Evolutionary conservation across 2,329 filamentous ascomycete species (phyloP).

Genomic region (Mycosphaerella sp.): DNA sequence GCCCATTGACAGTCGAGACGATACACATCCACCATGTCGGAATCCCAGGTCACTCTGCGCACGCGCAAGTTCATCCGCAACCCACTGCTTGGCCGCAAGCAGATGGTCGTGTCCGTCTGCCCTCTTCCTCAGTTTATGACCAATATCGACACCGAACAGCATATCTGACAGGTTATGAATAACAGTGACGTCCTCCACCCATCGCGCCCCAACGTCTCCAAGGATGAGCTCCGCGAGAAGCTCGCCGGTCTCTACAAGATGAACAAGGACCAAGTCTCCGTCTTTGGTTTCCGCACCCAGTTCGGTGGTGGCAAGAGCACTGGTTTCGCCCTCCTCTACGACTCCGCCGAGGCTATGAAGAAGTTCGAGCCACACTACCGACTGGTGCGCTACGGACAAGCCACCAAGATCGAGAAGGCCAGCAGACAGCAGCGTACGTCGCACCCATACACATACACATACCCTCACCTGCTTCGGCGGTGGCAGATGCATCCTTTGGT

Average conservation of each 20-base stretch:
- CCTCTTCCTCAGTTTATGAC: background rate
- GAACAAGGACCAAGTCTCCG: slow-evolving; percentile 92
- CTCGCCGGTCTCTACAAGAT: slow-evolving; percentile 96
- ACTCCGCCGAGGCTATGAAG: slow-evolving; percentile 97
- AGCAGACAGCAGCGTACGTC: slow-evolving; percentile 98
- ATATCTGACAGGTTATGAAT: slow-evolving; percentile 16
- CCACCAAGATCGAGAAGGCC: slow-evolving; percentile 92
- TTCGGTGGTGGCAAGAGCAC: slow-evolving; percentile 99
- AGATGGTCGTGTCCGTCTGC: slow-evolving; percentile 84
- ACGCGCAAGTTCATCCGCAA: slow-evolving; percentile 99
- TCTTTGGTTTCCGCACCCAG: slow-evolving; percentile 98
- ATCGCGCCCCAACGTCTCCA: slow-evolving; percentile 96
- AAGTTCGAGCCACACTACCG: slow-evolving; percentile 99
- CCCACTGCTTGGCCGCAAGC: slow-evolving; percentile 95
- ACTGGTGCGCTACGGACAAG: slow-evolving; percentile 86
- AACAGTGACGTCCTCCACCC: slow-evolving; percentile 98
- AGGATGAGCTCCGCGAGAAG: slow-evolving; percentile 96
- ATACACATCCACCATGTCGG: slow-evolving; percentile 65
- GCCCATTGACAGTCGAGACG: slow-evolving; percentile 3
- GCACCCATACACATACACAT: slow-evolving; percentile 17
- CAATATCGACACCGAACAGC: slow-evolving; percentile 2
- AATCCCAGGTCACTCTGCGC: slow-evolving; percentile 57
- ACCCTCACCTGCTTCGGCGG: slow-evolving; percentile 4
- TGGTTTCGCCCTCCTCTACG: slow-evolving; percentile 97
- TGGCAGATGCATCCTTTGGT: slow-evolving; percentile 10